These are phyloP conservation scores for Scheffersomyces stipitis DNA, from an alignment of 805 yeast genomes.

Conservation along the genomic window DNA sequence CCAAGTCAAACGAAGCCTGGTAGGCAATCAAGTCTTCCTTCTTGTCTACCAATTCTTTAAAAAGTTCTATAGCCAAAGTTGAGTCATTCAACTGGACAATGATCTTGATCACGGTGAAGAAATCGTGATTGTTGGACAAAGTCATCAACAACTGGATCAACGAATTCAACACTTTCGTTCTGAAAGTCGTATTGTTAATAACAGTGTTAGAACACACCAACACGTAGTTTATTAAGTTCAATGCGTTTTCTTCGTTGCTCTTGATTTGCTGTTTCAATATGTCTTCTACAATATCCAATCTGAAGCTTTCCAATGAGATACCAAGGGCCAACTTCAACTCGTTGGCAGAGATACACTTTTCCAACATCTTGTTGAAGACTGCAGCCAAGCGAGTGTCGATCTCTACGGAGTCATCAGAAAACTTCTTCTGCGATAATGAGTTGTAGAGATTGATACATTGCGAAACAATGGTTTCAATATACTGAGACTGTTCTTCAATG, in stretches of 20 bases:
- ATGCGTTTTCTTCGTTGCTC: conserved; percentile 50
- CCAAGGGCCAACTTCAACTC: conserved; percentile 86
- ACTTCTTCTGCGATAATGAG: conserved; percentile 52
- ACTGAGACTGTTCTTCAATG: conserved; percentile 75
- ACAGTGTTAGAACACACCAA: conserved; percentile 71
- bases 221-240: conserved; percentile 67
- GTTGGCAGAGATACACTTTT: conserved; percentile 67
- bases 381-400: conserved; percentile 63
- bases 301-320: conserved; percentile 81
- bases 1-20: conserved; percentile 95
- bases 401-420: conserved; percentile 19
- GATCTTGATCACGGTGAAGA: conserved; percentile 79
- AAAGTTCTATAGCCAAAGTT: conserved; percentile 64
- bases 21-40: conserved; percentile 62
- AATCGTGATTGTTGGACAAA: conserved; percentile 63
- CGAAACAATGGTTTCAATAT: conserved; percentile 88
- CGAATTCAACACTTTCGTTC: conserved; percentile 59
- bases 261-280: conserved; percentile 48
- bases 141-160: conserved; percentile 61
- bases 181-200: conserved; percentile 63
- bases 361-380: conserved; percentile 84
- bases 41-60: conserved; percentile 58
- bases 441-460: conserved; percentile 88
- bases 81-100: conserved; percentile 85
- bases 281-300: conserved; percentile 74